Evolutionary conservation across 2,329 filamentous ascomycete species (phyloP), one percentile per base, ranked within the genome.

Genomic region (Colletotrichum filicis): DNA sequence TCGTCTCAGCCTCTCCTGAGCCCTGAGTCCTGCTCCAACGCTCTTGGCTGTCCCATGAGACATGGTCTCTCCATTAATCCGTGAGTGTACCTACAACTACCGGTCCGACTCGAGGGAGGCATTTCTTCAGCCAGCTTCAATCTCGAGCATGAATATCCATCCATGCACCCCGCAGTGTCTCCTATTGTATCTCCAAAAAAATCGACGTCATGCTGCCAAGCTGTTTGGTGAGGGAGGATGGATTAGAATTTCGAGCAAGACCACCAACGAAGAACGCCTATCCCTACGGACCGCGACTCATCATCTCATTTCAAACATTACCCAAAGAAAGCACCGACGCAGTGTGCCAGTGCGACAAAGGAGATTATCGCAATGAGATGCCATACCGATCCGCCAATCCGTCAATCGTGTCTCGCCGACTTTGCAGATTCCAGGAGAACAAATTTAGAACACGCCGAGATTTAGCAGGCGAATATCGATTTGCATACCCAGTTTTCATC

Each of bases 381-480:
- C 57, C 69, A 69, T 61, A 57, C 57, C 49, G 28, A 35, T 61
- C 32, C 64, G 19, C n/a, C 61, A 67, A 60, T 60, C 64, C 49
- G 56, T 57, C 68, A 42, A 32, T 22, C 46, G 55, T 53, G n/a
- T n/a, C 42, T 22, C 42, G 42, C 49, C 9, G 16, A 8, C 49
- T 35, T 14, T 53, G 35, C 37, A 66, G 35, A 66, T 57, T 63
- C 42, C 59, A 63, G 37, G 46, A 49, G 56, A 73, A 52, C 49
- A 73, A 57, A 73, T 73, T 52, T 66, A 71, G 71, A 73, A 73
- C 60, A 66, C 46, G 71, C 60, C 66, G 67, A 62, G 61, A 73
- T 66, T 71, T 42, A 35, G n/a, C 61, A 61, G 30, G 42, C 60
- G 49, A 71, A 71, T 61, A 71, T 71, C 71, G 30, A 52, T 58